A percentile compares a stretch with the other conserved stretches of the same genome.
phyloP scores from a whole-genome alignment of 495 filamentous ascomycete species.

The Aspergillus cristatus region DNA sequence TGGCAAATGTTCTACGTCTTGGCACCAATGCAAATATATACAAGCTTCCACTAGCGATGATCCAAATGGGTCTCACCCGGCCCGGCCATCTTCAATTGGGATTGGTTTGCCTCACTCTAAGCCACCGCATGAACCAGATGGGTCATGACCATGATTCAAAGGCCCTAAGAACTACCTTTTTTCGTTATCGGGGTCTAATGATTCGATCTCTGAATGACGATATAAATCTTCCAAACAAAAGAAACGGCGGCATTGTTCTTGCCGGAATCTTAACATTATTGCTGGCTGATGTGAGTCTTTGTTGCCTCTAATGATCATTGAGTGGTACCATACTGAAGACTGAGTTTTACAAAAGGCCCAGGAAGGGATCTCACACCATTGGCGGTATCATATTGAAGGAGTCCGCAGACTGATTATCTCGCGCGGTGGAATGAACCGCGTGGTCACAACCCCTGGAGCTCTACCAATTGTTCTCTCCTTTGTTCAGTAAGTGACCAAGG shows the following conservation, averaged over 20 bases:
- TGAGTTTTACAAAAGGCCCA: no score
- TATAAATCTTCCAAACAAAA: slow-evolving; percentile 7
- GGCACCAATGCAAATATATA: background rate
- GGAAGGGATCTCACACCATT: slow-evolving; percentile 17
- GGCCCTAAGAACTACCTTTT: slow-evolving; percentile 15
- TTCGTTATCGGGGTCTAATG: slow-evolving; percentile 20
- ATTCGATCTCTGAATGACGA: slow-evolving; percentile 24
- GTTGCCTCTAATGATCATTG: background rate
- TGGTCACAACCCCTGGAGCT: slow-evolving; percentile 7
- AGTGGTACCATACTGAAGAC: no score
- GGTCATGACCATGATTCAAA: slow-evolving; percentile 6
- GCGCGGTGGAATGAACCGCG: slow-evolving; percentile 16
- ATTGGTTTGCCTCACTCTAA: slow-evolving; percentile 16
- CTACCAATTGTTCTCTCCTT: slow-evolving; percentile 13
- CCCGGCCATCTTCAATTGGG: background rate
- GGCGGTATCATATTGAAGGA: slow-evolving; percentile 23
- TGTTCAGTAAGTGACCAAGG: slow-evolving; percentile 12
- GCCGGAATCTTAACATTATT: slow-evolving; percentile 9
- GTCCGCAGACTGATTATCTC: slow-evolving; percentile 15
- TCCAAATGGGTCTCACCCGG: background rate
- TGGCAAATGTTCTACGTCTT: background rate
- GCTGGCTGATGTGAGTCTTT: slow-evolving; percentile 4
- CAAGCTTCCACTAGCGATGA: background rate
- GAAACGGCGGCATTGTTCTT: slow-evolving; percentile 14
- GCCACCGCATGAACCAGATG: slow-evolving; percentile 23